Base-by-base conservation (phyloP, 441 rosid genomes). In the Theobroma grandiflorum region DNA sequence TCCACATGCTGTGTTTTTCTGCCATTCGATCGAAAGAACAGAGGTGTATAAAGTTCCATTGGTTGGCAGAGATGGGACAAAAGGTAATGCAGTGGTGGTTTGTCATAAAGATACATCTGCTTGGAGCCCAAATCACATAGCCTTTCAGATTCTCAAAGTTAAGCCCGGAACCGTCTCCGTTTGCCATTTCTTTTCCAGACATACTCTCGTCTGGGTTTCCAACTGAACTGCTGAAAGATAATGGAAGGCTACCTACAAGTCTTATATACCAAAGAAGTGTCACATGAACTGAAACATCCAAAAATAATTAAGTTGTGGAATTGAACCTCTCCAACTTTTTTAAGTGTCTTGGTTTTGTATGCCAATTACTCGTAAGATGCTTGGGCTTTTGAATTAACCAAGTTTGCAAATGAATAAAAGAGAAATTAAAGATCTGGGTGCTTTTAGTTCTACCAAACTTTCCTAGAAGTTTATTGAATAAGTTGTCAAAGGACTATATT, bases 21-120 rank as follows among this genome's bases (percentile, higher is more conserved):
- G 76, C 16, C 76, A 73, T 37, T 73, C 76, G 2, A 73, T 55
- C 6, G 16, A 53, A 3, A 37, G 4, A n/a, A 53, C 64, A 33
- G 33, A 8, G 6, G 76, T 53, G 18, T 72, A 53, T 53, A 37
- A 53, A 20, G 76, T 72, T 35, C 76, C 76, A 3, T 52, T 72
- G 64, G 16, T 55, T n/a, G 35, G 31, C 15, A 16, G 3, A 33
- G 64, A 72, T 38, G 76, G 64, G 43, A 72, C 14, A 8, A 68
- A 20, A 9, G 33, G 4, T 12, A 37, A 37, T 14, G 76, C 64
- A 0, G 3, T 37, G 26, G 65, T 65, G 0, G 8, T 55, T 38
- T 55, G 76, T 4, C 64, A 73, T 35, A 55, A 73, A 55, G 65
- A 37, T 37, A 73, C 76, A 8, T 55, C 64, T 0, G 1, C 16